Conservation (phyloP, 306 rosid genomes). For the Castanea sativa region DNA sequence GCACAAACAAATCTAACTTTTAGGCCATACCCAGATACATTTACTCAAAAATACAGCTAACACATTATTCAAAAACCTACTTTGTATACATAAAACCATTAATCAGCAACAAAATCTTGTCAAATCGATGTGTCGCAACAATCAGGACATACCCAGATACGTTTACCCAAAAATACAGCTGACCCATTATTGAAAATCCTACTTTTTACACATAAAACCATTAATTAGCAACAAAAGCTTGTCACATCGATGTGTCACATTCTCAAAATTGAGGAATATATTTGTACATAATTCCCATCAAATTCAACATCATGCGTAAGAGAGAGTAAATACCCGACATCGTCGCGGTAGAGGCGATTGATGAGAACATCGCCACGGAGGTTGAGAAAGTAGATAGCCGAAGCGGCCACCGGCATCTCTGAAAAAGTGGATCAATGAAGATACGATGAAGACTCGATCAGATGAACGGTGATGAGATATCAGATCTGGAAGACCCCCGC, state of each 20-base stretch:
- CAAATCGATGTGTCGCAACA: neutral
- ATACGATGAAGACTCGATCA: neutral
- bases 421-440: slow-evolving; percentile 50
- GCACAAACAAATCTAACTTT: neutral
- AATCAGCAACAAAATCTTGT: neutral
- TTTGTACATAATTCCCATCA: neutral
- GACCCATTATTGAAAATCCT: neutral
- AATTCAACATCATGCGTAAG: neutral
- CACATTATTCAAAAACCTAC: neutral
- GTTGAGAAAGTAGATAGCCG: slow-evolving; percentile 81
- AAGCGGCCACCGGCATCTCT: slow-evolving; percentile 95
- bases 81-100: slow-evolving; percentile 3
- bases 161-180: neutral
- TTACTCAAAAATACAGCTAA: neutral
- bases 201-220: slow-evolving; percentile 4
- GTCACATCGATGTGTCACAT: neutral
- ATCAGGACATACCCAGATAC: neutral
- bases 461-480: neutral
- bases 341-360: slow-evolving; percentile 95
- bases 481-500: slow-evolving; percentile 25
- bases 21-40: neutral
- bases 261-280: neutral
- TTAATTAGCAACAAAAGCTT: neutral
- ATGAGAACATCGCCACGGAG: slow-evolving; percentile 97
- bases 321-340: slow-evolving; percentile 65